Conservation (phyloP, 2,329 filamentous ascomycete species). For the Curvularia hawaiiensis region DNA sequence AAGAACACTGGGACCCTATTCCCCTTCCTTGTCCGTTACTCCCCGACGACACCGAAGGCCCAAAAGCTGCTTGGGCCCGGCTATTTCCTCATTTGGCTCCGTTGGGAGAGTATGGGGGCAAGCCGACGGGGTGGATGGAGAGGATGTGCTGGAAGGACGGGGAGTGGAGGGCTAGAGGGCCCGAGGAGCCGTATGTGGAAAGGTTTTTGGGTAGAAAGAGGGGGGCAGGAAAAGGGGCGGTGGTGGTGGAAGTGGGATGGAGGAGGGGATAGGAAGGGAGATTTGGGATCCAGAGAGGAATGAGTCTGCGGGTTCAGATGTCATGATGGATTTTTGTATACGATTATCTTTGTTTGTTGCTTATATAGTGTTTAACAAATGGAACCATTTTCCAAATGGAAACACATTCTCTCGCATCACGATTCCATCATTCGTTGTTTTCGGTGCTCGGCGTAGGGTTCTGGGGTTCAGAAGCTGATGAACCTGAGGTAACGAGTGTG, state of each 20-base stretch:
- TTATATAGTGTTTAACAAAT: neutral
- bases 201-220: neutral
- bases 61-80: neutral
- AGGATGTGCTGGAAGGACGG: slow-evolving; percentile 2
- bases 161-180: neutral
- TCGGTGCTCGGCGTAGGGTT: neutral
- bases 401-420: neutral
- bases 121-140: slow-evolving; percentile 1
- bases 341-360: neutral
- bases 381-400: neutral
- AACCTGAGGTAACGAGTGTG: neutral
- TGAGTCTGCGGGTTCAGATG: neutral
- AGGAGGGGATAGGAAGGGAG: neutral
- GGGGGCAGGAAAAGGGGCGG: too few relatives aligned
- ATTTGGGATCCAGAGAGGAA: neutral
- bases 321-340: neutral
- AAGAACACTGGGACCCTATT: neutral
- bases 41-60: neutral
- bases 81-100: neutral
- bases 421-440: neutral
- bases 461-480: neutral
- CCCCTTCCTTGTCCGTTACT: neutral
- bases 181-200: neutral
- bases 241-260: too few relatives aligned
- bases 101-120: neutral